Evolutionary conservation across 2,329 filamentous ascomycete species (phyloP), one percentile per base, ranked within the genome.

Genomic region (Aspergillus sp.): DNA sequence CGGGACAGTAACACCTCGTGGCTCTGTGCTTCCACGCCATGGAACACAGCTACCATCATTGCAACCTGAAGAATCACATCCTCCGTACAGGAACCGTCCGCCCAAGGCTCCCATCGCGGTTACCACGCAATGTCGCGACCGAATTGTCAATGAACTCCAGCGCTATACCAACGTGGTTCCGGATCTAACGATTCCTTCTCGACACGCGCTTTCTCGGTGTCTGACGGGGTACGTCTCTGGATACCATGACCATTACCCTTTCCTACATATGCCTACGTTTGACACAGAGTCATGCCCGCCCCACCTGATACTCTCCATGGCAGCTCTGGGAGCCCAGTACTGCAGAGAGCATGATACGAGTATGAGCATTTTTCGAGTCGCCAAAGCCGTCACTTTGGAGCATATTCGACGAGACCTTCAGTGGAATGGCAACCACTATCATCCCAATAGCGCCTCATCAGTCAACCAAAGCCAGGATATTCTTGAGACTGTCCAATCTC

Each of bases 281-380:
- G 57, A 72, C 52, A 64, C 72, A 7, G 71, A 76, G 4, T 34
- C 60, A 0, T 62, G 71, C 50, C 65, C 69, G 3, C 41, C 71
- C 11, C 71, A 69, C 7, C 55, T 74, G 1, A 69, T 76, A 17
- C 53, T 74, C 2, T 68, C 72, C 0, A 76, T 76, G 73, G 73
- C 73, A 1, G 67, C 72, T 1, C 52, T 75, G 9, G 73, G 73
- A 2, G 73, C 73, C 7, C 69, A 72, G 9, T 76, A 76, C 45
- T 74, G 72, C 47, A 68, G 73, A 1, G 73, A 76, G 51, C 73
- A 71, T 13, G 72, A 74, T 7, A 74, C 72, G 1, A 74, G 73
- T 46, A 66, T 72, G 62, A 68, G 61, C n/a, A 64, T 76, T 3
- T 76, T 73, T 38, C 70, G 70, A 19, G 67, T 74, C 15, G 73